These are phyloP conservation scores for Paraleonurus japonicus DNA, from an alignment of 257 asterid genomes.

Conservation along the genomic window DNA sequence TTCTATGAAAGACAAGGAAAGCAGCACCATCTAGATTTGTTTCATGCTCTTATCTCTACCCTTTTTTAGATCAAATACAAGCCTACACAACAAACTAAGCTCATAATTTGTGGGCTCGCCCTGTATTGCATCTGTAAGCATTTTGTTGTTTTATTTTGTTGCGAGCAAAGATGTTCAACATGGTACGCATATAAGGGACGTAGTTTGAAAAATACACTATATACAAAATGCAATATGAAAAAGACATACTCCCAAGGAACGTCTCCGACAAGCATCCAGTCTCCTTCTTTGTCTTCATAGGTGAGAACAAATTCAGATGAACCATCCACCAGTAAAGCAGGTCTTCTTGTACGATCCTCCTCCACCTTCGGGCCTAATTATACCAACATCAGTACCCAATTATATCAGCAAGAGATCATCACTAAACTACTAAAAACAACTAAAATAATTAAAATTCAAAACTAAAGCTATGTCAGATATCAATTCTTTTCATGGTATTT, in stretches of 20 bases:
- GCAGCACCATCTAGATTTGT: too few species aligned
- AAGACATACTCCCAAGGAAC: constrained; percentile 89
- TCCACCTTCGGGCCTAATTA: constrained; percentile 47
- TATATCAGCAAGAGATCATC: constrained; percentile 1
- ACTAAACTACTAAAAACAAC: neutral
- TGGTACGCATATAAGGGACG: neutral
- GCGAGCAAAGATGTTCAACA: neutral
- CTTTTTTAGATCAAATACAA: too few species aligned
- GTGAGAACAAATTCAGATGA: constrained; percentile 74
- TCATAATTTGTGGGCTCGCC: too few species aligned
- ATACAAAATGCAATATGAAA: neutral
- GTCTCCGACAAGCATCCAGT: constrained; percentile 95
- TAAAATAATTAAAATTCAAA: neutral
- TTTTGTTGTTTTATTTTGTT: neutral
- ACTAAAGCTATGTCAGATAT: neutral
- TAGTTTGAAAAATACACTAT: neutral
- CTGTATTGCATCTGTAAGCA: neutral
- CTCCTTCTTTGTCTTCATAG: constrained; percentile 90
- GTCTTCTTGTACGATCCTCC: constrained; percentile 34
- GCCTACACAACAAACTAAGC: too few species aligned
- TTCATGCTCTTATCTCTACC: too few species aligned
- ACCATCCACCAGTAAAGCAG: constrained; percentile 57
- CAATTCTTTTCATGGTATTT: neutral
- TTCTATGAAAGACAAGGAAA: too few species aligned
- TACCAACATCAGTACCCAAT: neutral